Conservation (phyloP, 306 rosid species). For the Fagus crenata region DNA sequence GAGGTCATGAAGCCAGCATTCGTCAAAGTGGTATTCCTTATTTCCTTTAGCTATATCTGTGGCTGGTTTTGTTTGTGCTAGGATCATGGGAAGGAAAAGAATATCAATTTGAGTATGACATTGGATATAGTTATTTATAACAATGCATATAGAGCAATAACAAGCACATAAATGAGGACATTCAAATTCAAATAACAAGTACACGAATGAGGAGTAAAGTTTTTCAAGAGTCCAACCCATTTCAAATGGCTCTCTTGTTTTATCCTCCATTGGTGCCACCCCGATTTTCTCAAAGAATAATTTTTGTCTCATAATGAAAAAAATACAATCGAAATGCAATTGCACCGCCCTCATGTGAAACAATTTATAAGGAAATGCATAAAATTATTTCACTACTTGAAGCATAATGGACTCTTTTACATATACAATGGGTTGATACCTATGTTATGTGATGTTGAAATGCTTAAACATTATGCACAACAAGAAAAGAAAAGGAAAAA, state of each 20-base stretch:
- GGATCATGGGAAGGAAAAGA: constrained; percentile 47
- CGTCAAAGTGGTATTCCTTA: constrained; percentile 68
- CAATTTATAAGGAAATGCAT: background rate
- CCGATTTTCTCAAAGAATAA: background rate
- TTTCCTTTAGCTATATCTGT: constrained; percentile 43
- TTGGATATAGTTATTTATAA: too few relatives aligned
- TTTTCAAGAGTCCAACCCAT: background rate
- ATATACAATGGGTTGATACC: background rate
- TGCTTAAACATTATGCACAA: background rate
- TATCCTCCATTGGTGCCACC: background rate
- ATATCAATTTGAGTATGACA: too few relatives aligned
- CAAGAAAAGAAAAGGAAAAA: background rate
- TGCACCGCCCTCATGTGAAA: background rate
- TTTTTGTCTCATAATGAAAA: background rate
- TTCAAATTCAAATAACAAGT: background rate
- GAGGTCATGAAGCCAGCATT: constrained; percentile 44
- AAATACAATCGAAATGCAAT: background rate
- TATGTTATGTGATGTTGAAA: background rate
- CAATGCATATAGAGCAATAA: too few relatives aligned
- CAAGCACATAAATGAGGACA: too few relatives aligned
- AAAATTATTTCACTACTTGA: background rate
- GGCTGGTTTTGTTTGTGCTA: constrained; percentile 60
- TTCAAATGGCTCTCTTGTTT: background rate
- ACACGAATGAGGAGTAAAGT: background rate
- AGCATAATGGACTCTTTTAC: background rate